Evolutionary conservation across 2,329 filamentous ascomycete genomes (phyloP), one percentile per base, ranked within the genome.

Genomic region (Calonectria pseudoturangicola): DNA sequence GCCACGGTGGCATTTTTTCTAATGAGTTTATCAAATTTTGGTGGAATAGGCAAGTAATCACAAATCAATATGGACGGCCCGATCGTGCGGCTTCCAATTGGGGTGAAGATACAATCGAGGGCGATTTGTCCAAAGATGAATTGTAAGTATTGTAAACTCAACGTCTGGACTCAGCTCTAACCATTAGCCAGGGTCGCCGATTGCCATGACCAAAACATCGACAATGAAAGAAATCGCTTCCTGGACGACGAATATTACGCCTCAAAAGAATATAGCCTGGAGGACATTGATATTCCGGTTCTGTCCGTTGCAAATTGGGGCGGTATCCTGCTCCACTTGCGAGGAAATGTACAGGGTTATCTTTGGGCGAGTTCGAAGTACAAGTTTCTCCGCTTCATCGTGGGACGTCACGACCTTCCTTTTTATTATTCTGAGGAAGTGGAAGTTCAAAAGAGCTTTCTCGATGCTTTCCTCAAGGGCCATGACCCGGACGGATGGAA

Each of bases 371-470:
- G 92, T 0, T 94, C 92, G 0, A 86, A 91, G 70, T 85, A 91
- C 72, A 94, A 94, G 80, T 94, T 92, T 75, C 86, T 94, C 0
- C 89, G 92, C 7, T 91, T 93, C 79, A 92, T 94, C 77, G 91
- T 89, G 0, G 93, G 93, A 2, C 87, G 93, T 0, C 93, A 95
- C 73, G 93, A 94, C 76, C 85, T 94, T 2, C 93, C 93, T 0
- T 94, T 94, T 80, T 95, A 93, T 83, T 93, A 94, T 79, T 81
- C 88, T 1, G 90, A 94, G 62, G 91, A 94, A 74, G 92, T 93
- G 0, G 91, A 92, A 72, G 76, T 94, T 0, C 93, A 94, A 78
- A 87, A 86, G 51, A 90, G 89, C 74, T 94, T 95, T 80, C 83
- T 94, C 0, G 91, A 94, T 72, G 92, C 92, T 0, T 95, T 94